Conservation (phyloP, 2,329 filamentous ascomycete species). For the Xylogone sp. region DNA sequence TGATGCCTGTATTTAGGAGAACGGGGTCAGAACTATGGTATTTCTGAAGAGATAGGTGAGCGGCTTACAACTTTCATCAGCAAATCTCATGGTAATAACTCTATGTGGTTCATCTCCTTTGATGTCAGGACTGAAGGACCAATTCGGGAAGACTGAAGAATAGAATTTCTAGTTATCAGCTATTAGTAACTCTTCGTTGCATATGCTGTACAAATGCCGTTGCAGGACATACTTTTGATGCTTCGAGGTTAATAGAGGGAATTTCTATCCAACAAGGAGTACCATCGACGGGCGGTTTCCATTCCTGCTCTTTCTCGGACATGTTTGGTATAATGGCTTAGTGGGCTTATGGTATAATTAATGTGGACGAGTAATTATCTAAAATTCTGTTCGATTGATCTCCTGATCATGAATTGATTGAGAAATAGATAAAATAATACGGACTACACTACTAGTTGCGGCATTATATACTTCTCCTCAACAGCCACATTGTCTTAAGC, state of each 20-base stretch:
- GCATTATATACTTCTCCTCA: too few species aligned
- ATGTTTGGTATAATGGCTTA: neutral
- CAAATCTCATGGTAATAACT: conserved; percentile 7
- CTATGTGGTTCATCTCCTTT: conserved; percentile 5
- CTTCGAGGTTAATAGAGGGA: conserved; percentile 9
- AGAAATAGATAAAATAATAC: too few species aligned
- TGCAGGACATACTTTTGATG: conserved; percentile 5
- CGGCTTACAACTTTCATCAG: neutral
- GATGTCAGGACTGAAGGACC: conserved; percentile 8
- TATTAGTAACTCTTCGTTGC: too few species aligned
- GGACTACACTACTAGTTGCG: too few species aligned
- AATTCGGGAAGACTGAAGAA: conserved; percentile 9
- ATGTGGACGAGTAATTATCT: neutral
- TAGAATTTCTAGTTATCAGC: conserved; percentile 10
- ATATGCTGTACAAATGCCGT: neutral
- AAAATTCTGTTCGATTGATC: too few species aligned
- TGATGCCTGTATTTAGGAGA: too few species aligned
- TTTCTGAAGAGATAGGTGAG: too few species aligned
- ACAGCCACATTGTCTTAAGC: too few species aligned
- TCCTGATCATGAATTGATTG: too few species aligned
- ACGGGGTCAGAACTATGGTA: too few species aligned
- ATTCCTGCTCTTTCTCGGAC: conserved; percentile 1
- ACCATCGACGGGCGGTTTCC: conserved; percentile 6
- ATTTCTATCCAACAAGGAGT: conserved; percentile 12
- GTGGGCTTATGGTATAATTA: neutral